Evolutionary conservation across 495 filamentous ascomycete species (phyloP), one percentile per base, ranked within the genome.

Genomic region (Niebla homalea): DNA sequence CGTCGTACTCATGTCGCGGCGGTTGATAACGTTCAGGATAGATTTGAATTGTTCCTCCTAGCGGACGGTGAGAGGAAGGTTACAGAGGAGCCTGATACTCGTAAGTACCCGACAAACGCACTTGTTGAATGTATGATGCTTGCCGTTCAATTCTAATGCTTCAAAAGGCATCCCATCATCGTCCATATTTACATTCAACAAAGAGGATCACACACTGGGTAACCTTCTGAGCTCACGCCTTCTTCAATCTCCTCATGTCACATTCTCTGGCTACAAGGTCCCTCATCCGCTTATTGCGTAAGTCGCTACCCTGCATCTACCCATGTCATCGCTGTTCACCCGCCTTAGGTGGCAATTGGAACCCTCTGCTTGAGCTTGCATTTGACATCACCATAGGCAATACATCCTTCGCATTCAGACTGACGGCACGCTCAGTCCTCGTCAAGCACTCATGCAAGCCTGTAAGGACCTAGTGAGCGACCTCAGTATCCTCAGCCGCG

Each of bases 171-270:
- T 76, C 71, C 89, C 58, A 76, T 93, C 70, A 73, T 79, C 57
- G 39, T 83, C 88, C 16, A 83, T 94, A 62, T 97, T 99, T 71
- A 83, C 81, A 47, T 83, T 99, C 68, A 81, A 87, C 64, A 96
- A 94, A 66, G 93, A 99, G 62, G 93, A 99, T 62, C 92, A 97
- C 67, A 97, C 93, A 1, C 75, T 99, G 40, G 92, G 80, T 51
- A 96, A 97, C 62, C 74, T 97, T 52, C 76, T 99, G 38, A 77
- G 80, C 49, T 76, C 81, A 47, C 84, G 86, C 52, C 84, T 97
- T 41, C 74, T 87, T 59, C 80, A 85, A 61, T 81, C 81, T 46
- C 70, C 74, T 11, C 78, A 94, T 61, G 86, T 97, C 50, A 65
- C 78, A 53, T 92, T 94, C 68, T 80, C 87, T 41, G 92, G 78